Base-by-base conservation (phyloP, 2,329 filamentous ascomycete genomes). In the Fusarium camptoceras region DNA sequence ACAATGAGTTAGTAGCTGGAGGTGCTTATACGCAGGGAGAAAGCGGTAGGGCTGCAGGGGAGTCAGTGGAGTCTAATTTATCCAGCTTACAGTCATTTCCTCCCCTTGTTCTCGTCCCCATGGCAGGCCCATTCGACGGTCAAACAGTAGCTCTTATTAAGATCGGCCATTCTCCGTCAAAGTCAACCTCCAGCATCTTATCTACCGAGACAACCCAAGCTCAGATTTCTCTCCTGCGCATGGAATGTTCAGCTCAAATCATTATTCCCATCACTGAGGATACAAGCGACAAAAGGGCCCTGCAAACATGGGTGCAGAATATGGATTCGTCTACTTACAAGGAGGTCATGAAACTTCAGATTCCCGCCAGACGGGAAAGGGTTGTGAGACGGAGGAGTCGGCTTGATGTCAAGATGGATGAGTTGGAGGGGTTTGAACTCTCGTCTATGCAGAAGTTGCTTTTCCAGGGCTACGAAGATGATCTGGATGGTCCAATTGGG, bases 221-320 rank as follows among this genome's bases (percentile, higher is more conserved):
- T 28, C 81, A 83, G 55, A 78, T 87, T 24, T 79, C 80, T 20
- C 75, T 77, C 1, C 77, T 86, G 34, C 81, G 82, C 22, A 79
- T 79, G 18, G 78, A 80, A 62, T 80, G 54, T 78, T 15, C 76
- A 77, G 12, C 82, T 3, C 80, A 81, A 53, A 76, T 85, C 11
- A 87, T 85, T 84, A 78, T 87, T 20, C 79, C 83, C 6, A 73
- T 87, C 55, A 79, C 82, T 12, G 16, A 25, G 49, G 81, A 16
- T 76, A 75, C 14, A n/a, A 22, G 7, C 15, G 81, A 50, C 79
- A 86, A 70, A 77, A 79, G 84, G 31, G 80, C 78, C 59, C 70
- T 87, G 44, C 84, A 85, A 61, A 86, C 83, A 6, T 87, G 86
- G 86, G 82, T 83, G 27, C 85, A 87, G 75, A 87, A 87, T 66